Evolutionary conservation across 176 grass and related monocot genomes (phyloP), one percentile per base, ranked within the genome.

Genomic region (Saccharum spontaneum): DNA sequence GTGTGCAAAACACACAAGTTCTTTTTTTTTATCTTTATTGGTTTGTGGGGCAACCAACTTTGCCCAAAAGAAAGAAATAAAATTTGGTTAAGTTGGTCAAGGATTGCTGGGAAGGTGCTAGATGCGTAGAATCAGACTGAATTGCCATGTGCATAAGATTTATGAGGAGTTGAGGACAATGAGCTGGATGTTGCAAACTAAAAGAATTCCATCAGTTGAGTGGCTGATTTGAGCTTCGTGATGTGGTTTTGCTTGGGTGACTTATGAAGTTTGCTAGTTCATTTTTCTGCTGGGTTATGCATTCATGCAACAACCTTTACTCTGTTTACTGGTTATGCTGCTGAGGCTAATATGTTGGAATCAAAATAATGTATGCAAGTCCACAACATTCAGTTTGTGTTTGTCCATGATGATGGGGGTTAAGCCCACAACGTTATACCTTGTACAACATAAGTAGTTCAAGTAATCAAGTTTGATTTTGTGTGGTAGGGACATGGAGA

Each of bases 231-330:
- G 55, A 67, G 69, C 59, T 65, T 77, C 22, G 7, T 16, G 10
- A 6, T 73, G 41, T 79, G 13, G 10, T 73, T 55, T 84, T 79
- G 8, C 57, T 57, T 73, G 6, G 4, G n/a, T 88, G 44, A 49
- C 71, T 48, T 73, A 17, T 26, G 23, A 48, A 16, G 9, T 28
- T 22, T 70, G 41, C 10, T 73, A 28, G 6, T 36, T 68, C 16
- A 16, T 82, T 60, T 68, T 77, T 38, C 2, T 69, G 4, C 26
- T 77, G 74, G 22, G 3, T 1, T 7, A 60, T 69, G 0, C 62
- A 43, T 55, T 81, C 16, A 17, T 73, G 12, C 10, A 83, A 22
- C 30, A 65, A 31, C 15, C 14, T 57, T 67, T 48, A 6, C 30
- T 76, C 60, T 59, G 5, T 28, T 43, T 6, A 55, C 24, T 74